Conservation (phyloP, 805 yeast species). For the Candida morakotiae region DNA sequence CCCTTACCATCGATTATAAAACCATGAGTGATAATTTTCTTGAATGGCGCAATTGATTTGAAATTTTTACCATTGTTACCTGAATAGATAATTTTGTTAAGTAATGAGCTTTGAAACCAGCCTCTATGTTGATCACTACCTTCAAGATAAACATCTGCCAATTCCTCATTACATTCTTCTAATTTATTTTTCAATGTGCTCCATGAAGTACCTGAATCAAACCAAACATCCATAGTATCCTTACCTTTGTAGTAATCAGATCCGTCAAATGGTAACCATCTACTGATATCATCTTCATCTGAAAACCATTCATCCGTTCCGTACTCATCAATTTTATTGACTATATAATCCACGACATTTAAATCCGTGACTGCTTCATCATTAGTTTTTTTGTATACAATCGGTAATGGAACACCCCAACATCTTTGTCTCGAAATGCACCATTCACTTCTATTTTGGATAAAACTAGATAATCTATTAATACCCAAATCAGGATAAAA, state of each 20-base stretch:
- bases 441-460: conserved; percentile 86
- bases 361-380: conserved; percentile 62
- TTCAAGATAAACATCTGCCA: conserved; percentile 83
- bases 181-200: conserved; percentile 44
- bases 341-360: conserved; percentile 52
- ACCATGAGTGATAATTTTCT: conserved; percentile 84
- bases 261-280: conserved; percentile 70
- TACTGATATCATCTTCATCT: conserved; percentile 42
- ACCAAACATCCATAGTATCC: conserved; percentile 99
- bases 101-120: conserved; percentile 93
- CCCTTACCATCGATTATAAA: conserved; percentile 85
- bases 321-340: conserved; percentile 46
- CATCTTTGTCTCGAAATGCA: conserved; percentile 93
- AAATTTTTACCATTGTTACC: conserved; percentile 28
- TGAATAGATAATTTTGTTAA: conserved; percentile 62
- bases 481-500: conserved; percentile 75
- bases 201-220: conserved; percentile 97
- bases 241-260: conserved; percentile 55
- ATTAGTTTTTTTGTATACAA: conserved; percentile 53
- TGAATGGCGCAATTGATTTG: conserved; percentile 54
- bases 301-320: conserved; percentile 86
- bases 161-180: conserved; percentile 25
- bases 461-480: conserved; percentile 67
- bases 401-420: conserved; percentile 99
- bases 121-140: conserved; percentile 99